Base-by-base conservation (phyloP, 2,329 filamentous ascomycete genomes). In the Teratosphaeria viscida region DNA sequence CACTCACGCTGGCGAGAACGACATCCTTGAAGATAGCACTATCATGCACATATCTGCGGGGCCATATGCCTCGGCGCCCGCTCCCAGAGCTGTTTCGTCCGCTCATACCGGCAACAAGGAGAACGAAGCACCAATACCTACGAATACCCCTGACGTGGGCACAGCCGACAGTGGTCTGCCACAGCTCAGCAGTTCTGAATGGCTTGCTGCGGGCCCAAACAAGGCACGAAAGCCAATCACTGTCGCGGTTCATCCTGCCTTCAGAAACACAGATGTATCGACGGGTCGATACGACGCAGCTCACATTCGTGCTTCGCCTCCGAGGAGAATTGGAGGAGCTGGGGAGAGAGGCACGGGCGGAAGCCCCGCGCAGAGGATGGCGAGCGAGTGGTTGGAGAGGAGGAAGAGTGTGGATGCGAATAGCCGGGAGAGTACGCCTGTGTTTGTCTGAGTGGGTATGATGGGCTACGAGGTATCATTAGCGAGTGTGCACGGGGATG, bases 21-120 rank as follows among this genome's bases (percentile, higher is more conserved):
- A 54, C 19, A 54, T 69, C 3, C 59, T 71, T 19, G 71, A 71
- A 57, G 71, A 73, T 61, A 64, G 56, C 16, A 72, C 71, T 10
- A 59, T 73, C 23, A 62, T 63, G 35, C 64, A 68, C 54, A 73
- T 73, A 56, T 65, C 66, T 11, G 70, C 69, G 7, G 71, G 71
- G 5, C 71, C 71, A 2, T 73, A 73, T 52, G 71, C 68, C 10
- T 55, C 47, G 1, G 43, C n/a, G 43, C 43, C 43, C 43, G 8
- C 43, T 6, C 7, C 43, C 16, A 49, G 43, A 23, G 43, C n/a
- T 49, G 43, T 23, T 6, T 49, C 43, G 43, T 3, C 43, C 23
- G 54, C 16, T 3, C 10, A 39, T 6, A 52, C 47, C 32, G 43
- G 56, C 16, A 66, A 65, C 61, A 65, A 66, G 52, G 65, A 68